phyloP scores from a whole-genome alignment of 1,284 basidiomycete genomes.

The Cutaneotrichosporon curvatum region DNA sequence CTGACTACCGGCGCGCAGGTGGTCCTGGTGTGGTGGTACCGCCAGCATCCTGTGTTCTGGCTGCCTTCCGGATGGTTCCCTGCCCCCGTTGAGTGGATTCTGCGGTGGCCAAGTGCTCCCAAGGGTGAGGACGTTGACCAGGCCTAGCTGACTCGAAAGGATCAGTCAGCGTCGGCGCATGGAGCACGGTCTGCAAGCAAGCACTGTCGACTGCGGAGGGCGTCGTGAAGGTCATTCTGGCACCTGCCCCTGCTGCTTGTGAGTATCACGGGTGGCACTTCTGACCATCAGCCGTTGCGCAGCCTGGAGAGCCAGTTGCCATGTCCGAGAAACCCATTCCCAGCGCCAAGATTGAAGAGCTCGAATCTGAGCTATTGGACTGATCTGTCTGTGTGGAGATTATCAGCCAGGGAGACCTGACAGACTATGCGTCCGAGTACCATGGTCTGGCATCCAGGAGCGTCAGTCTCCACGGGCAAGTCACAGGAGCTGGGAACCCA shows the following conservation, averaged over 20 bases:
- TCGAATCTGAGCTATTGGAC: background rate
- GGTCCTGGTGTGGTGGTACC: slow-evolving; percentile 78
- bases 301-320: slow-evolving; percentile 9
- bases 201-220: slow-evolving; percentile 65
- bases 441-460: too few species aligned
- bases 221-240: slow-evolving; percentile 54
- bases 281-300: slow-evolving; percentile 4
- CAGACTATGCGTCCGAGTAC: too few species aligned
- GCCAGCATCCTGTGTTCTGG: slow-evolving; percentile 80
- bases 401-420: too few species aligned
- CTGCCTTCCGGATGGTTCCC: slow-evolving; percentile 77
- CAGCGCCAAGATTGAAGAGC: background rate
- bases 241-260: slow-evolving; percentile 11
- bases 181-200: slow-evolving; percentile 81
- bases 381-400: slow-evolving; percentile 1
- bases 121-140: slow-evolving; percentile 21
- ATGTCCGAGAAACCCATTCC: slow-evolving; percentile 4
- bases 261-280: slow-evolving; percentile 1
- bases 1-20: slow-evolving; percentile 78
- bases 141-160: slow-evolving; percentile 49
- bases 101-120: slow-evolving; percentile 49
- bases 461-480: too few species aligned
- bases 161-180: slow-evolving; percentile 77
- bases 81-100: slow-evolving; percentile 70
- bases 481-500: too few species aligned